Base-by-base conservation (phyloP, 352 stramenopile species). In the Peronospora destructor region DNA sequence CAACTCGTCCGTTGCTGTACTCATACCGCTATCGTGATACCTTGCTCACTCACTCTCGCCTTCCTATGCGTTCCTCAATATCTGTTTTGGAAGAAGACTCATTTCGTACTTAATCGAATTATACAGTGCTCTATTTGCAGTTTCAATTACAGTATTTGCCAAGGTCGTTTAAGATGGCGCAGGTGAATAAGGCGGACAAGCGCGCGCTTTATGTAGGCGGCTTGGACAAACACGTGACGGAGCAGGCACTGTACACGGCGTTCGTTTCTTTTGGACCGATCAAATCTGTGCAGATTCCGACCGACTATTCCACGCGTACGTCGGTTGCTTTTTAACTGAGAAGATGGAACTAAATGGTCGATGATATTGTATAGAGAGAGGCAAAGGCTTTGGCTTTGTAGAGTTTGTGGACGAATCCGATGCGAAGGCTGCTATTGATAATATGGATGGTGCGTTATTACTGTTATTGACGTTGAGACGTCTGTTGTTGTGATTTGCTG, bases 381-480 rank as follows among this genome's bases (percentile, higher is more conserved):
- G 87, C 56, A 96, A 95, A 63, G 87, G 91, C 32, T 97, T 96
- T 59, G 94, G 84, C 7, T 98, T 98, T 64, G 78, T 98, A 8
- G 91, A 97, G 62, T 97, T 89, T 52, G 87, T 95, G 48, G 83
- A 97, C 33, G 69, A 84, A 26, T 70, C 79, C 2, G 87, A 97
- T 49, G 91, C 91, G 2, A 71, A 60, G 26, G 91, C 90, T 53
- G 92, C 91, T 28, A 95, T 97, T 53, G 94, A 97, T 51, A 98
- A 98, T 69, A 97, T 98, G 90, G 85, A 98, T 53, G 89, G 91
- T 78, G 53, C n/a, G 53, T 49, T 6, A 11, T 4, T 49, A 11
- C 37, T 36, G 12, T 30, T 40, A 13, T 26, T 26, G 23, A 11
- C 6, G n/a, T 26, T 12, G 32, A n/a, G n/a, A 36, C 5, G 12